Evolutionary conservation across 306 rosid genomes (phyloP).

Genomic region (Biancaea sappan): DNA sequence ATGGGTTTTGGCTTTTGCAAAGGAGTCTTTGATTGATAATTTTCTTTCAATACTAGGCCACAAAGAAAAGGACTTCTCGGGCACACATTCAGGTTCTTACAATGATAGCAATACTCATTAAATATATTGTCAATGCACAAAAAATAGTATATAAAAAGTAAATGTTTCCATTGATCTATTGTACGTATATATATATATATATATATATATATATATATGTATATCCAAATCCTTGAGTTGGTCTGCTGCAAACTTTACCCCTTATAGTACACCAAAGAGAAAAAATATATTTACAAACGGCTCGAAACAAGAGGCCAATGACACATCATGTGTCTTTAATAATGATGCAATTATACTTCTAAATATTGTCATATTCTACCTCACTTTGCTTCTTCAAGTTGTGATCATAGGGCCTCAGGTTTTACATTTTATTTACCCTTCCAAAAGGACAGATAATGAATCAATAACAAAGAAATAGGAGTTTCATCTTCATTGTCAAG

Average conservation of each 20-base stretch:
- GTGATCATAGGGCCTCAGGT: constrained; percentile 46
- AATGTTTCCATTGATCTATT: background rate
- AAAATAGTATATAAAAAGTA: background rate
- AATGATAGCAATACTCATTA: background rate
- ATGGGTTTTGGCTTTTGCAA: too few relatives aligned
- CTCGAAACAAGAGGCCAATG: background rate
- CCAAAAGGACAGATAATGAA: constrained; percentile 4
- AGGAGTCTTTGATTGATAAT: too few relatives aligned
- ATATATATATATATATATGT: too few relatives aligned
- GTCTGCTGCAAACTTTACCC: background rate
- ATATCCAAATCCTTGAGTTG: background rate
- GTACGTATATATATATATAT: too few relatives aligned
- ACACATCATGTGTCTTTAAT: background rate
- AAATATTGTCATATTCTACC: background rate
- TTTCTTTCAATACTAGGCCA: too few relatives aligned
- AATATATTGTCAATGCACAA: background rate
- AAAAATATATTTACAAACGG: background rate
- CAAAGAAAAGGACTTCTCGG: too few relatives aligned
- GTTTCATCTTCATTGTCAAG: background rate
- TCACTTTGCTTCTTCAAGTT: constrained; percentile 71
- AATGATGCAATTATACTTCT: background rate
- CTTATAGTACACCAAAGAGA: background rate
- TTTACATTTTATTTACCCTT: constrained; percentile 59
- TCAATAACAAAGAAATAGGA: constrained; percentile 8
- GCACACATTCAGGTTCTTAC: too few relatives aligned